phyloP scores from a whole-genome alignment of 1,284 basidiomycete genomes.

The Ceratobasidium sp. region DNA sequence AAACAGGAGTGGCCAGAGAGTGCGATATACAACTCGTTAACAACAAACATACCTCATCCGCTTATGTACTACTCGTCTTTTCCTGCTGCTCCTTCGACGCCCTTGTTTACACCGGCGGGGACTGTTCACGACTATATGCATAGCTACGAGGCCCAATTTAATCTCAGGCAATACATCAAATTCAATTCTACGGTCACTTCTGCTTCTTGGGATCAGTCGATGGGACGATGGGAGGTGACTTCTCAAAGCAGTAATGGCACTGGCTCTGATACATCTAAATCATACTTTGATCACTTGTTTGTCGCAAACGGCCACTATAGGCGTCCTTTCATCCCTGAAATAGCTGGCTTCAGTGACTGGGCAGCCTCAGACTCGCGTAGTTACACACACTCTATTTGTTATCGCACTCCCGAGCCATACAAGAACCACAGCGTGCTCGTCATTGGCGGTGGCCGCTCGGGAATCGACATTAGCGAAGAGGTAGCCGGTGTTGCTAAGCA shows the following conservation, averaged over 20 bases:
- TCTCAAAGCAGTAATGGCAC: conserved; percentile 28
- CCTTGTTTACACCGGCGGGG: conserved; percentile 66
- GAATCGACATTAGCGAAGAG: conserved; percentile 69
- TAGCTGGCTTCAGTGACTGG: conserved; percentile 68
- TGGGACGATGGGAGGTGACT: conserved; percentile 58
- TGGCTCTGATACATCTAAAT: background rate
- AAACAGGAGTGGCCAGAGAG: conserved; percentile 66
- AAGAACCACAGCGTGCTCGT: conserved; percentile 63
- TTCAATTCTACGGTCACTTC: conserved; percentile 49
- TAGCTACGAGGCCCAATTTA: conserved; percentile 64
- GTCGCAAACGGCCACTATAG: conserved; percentile 77
- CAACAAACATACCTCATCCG: conserved; percentile 77
- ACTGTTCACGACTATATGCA: conserved; percentile 69
- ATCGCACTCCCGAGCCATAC: conserved; percentile 59
- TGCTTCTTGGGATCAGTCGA: conserved; percentile 50
- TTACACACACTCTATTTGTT: conserved; percentile 70
- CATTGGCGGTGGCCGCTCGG: conserved; percentile 74
- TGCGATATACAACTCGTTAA: conserved; percentile 75
- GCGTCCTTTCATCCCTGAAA: conserved; percentile 64
- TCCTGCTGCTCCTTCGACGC: conserved; percentile 70
- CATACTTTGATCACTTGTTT: conserved; percentile 66
- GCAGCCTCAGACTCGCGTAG: conserved; percentile 46
- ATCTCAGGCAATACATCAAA: conserved; percentile 62
- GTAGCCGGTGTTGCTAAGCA: conserved; percentile 50
- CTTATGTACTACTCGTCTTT: conserved; percentile 71